A percentile compares a stretch with the other conserved stretches of the same genome.
These are phyloP conservation scores for Sclerotinia trifoliorum DNA, from an alignment of 2,329 filamentous ascomycete species.

Conservation along the genomic window DNA sequence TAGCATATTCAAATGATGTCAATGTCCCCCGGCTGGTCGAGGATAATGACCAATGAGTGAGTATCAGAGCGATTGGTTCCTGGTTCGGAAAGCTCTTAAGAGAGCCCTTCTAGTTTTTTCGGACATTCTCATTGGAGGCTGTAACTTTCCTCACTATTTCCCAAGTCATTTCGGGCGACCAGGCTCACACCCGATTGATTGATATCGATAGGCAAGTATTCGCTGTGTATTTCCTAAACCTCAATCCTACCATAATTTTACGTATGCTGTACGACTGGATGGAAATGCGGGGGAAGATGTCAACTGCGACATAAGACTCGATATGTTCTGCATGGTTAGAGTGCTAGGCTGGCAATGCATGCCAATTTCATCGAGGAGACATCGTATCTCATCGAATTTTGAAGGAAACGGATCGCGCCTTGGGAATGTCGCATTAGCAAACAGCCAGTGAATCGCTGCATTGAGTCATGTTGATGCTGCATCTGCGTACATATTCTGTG, in stretches of 20 bases:
- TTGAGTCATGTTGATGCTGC: not conserved
- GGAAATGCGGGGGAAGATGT: not conserved
- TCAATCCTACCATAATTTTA: not conserved
- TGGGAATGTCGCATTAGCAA: not conserved
- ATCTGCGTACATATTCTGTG: not conserved
- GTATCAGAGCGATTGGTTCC: not conserved
- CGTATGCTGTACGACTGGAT: not conserved
- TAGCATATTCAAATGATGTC: not conserved
- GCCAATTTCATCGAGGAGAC: not conserved
- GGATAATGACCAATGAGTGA: no score
- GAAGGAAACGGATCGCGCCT: not conserved
- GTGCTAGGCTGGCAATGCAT: not conserved
- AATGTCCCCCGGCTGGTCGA: not conserved
- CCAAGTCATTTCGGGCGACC: not conserved
- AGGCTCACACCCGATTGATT: not conserved
- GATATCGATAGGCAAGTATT: not conserved
- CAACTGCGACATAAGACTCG: not conserved
- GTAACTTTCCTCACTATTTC: not conserved
- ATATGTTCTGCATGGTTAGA: not conserved
- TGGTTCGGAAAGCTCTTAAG: not conserved
- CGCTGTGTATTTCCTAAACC: not conserved
- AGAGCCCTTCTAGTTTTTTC: not conserved
- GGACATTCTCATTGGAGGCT: not conserved
- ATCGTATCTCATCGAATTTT: no score
- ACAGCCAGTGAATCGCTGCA: not conserved